Base-by-base conservation (phyloP, 352 stramenopile species). In the Sclerospora graminicola region DNA sequence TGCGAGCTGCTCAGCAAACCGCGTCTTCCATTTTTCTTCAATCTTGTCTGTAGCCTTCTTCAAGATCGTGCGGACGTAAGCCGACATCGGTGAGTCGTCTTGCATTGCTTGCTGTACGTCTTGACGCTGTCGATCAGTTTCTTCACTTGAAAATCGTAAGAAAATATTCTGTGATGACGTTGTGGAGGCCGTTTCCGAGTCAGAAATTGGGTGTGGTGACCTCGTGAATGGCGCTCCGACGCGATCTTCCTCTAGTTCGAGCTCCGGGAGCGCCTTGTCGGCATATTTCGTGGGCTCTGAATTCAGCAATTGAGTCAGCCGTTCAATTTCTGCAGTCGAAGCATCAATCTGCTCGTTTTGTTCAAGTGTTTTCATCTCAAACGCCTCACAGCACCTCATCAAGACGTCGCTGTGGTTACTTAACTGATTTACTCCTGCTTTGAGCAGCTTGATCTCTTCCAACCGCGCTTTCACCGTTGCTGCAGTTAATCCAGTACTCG, bases 41-140 rank as follows among this genome's bases (percentile, higher is more conserved):
- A 89, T 89, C 41, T 84, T 74, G 29, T 89, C 72, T 1, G 78
- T 87, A 2, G 78, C 78, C 27, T 80, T 78, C 30, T 83, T 74
- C 29, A 89, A 46, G 37, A 87, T 82, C 26, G 73, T 60, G 19
- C 76, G 73, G 34, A 89, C 73, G 46, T 82, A 86, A n/a, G 62
- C 67, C 0, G 76, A 85, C 21, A 88, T 36, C 10, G 76, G 76
- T n/a, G 76, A 85, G 29, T 85, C 70, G 18, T 68, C 53, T 36
- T 66, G 62, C 63, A 64, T 73, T 1, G 63, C 60, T 10, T 56
- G 48, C 40, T 62, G 54, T 28, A 69, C 54, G 13, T 73, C 60
- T 30, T 58, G 57, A 45, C 45, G 60, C 29, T 71, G 54, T 16
- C 48, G 53, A 45, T 66, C 60, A 50, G 60, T 49, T 9, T 63